Evolutionary conservation across 2,329 filamentous ascomycete species (phyloP), one percentile per base, ranked within the genome.

Genomic region (Xylaria sp.): DNA sequence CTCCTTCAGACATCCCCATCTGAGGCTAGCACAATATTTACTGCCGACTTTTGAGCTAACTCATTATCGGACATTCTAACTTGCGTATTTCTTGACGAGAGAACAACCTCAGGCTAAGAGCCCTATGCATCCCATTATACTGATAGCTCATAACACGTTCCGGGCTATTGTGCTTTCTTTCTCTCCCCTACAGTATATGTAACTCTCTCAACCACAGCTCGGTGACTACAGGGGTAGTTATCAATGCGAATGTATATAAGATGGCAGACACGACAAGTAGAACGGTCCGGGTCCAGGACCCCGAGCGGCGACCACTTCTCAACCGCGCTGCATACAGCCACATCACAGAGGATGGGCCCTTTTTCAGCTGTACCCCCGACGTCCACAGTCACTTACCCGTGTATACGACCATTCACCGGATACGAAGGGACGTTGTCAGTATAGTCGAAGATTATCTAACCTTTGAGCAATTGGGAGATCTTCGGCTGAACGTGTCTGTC

Each of bases 401-500:
- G 15, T 94, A 94, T 80, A 91, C 87, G 58, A 94, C 90, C 71
- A 93, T 94, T 74, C 92, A 94, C 78, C 85, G 90, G 68, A 89
- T 91, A 77, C 85, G 88, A 41, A 85, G 87, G 76, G 88, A 91
- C 77, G 86, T 91, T 66, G 82, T 85, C 69, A 86, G 85, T 65
- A 87, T 89, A 34, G 87, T 90, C 58, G 88, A 90, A 80, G 85
- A 87, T 77, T 86, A 86, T 73, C 79, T 88, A 76, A 93, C 89
- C 65, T 82, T 91, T 64, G 91, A 94, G 73, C 93, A 96, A 82
- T 83, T 97, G 70, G 88, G 90, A 75, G 91, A 93, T 77, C 90
- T 93, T 63, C 87, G 92, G 66, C 93, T 96, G 84, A 96, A 96
- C 77, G 87, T 93, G 59, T 86, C 91, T 1, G 90, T 96, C 52